These are phyloP conservation scores for Pythium volutum DNA, from an alignment of 352 stramenopile genomes.

Conservation along the genomic window DNA sequence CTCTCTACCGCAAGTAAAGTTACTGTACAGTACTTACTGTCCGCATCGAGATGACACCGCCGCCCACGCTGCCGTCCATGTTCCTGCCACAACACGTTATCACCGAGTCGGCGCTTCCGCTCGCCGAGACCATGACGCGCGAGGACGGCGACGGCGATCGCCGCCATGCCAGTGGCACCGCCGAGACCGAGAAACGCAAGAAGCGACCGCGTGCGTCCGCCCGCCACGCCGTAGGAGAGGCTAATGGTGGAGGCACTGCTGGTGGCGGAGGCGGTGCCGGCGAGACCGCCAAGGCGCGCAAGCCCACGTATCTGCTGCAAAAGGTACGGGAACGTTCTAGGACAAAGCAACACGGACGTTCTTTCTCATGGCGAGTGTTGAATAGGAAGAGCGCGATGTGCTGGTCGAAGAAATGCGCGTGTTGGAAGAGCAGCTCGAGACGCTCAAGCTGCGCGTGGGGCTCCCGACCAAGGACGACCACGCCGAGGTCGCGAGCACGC, in stretches of 20 bases:
- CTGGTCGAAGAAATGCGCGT: slow-evolving; percentile 4
- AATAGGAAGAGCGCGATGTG: slow-evolving; percentile 19
- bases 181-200: not conserved
- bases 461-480: slow-evolving; percentile 14
- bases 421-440: slow-evolving; percentile 12
- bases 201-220: not conserved
- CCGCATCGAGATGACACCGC: not conserved
- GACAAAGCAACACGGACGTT: no score
- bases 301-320: slow-evolving; percentile 20
- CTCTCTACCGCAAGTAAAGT: no score
- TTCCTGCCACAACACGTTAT: not conserved
- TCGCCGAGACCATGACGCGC: not conserved
- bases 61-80: slow-evolving; percentile 4
- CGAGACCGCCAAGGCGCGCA: slow-evolving; percentile 2
- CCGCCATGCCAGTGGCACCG: not conserved
- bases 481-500: slow-evolving; percentile 1
- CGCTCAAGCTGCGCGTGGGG: slow-evolving; percentile 17
- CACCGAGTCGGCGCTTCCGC: not conserved
- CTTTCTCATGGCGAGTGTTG: not conserved
- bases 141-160: not conserved
- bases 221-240: not conserved
- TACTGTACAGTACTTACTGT: no score
- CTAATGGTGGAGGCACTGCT: not conserved
- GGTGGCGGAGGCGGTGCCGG: not conserved
- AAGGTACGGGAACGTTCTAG: slow-evolving; percentile 3